phyloP scores from a whole-genome alignment of 1,284 basidiomycete genomes.

The Pascua guehoae region DNA sequence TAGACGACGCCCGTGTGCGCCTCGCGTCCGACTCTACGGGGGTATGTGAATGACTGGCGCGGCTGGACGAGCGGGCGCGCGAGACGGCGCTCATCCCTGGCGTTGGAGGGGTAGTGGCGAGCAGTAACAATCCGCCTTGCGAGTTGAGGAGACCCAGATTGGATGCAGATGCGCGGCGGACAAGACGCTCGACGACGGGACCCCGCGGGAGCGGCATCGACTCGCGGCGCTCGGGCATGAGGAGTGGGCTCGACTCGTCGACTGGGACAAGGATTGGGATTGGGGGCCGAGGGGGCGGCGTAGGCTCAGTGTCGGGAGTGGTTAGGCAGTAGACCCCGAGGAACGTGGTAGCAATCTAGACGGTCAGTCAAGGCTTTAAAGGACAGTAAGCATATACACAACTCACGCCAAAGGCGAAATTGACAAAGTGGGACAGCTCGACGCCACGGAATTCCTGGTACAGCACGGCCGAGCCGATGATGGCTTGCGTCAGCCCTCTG shows the following conservation, averaged over 20 bases:
- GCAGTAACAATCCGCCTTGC: constrained; percentile 36
- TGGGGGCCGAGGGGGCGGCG: too few species aligned
- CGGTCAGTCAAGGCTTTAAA: not conserved
- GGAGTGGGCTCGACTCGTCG: constrained; percentile 25
- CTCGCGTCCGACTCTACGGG: not conserved
- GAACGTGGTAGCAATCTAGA: constrained; percentile 51
- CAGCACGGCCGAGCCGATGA: constrained; percentile 85
- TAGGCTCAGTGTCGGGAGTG: not conserved
- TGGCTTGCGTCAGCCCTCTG: constrained; percentile 58
- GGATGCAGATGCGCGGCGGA: constrained; percentile 1
- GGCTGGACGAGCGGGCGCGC: not conserved
- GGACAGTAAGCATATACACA: too few species aligned
- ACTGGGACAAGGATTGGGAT: not conserved
- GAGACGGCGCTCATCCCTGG: not conserved
- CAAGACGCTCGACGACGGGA: not conserved
- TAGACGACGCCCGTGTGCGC: too few species aligned
- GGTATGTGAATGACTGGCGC: not conserved
- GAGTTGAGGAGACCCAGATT: constrained; percentile 24
- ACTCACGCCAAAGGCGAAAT: constrained; percentile 48
- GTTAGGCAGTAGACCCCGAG: constrained; percentile 63
- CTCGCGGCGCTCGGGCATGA: constrained; percentile 2
- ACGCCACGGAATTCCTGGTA: constrained; percentile 87
- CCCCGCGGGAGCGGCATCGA: not conserved
- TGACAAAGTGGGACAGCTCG: constrained; percentile 71
- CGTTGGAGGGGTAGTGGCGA: constrained; percentile 33